These are phyloP conservation scores for Chytriomyces sp. DNA, from an alignment of 192 early-diverging fungal species.

Conservation along the genomic window DNA sequence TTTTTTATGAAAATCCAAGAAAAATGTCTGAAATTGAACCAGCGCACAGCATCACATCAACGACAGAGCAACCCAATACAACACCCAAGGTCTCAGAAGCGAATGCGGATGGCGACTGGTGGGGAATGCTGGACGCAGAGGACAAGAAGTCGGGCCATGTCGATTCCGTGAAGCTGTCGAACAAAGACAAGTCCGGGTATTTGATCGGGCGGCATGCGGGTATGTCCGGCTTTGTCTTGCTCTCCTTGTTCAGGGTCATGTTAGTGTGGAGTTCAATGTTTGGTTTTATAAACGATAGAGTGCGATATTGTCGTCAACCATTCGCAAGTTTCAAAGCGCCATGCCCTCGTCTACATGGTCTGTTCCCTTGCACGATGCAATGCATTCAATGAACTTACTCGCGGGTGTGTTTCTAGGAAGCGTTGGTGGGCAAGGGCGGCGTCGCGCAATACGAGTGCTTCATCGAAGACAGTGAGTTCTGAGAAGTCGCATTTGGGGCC, in stretches of 20 bases:
- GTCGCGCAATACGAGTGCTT: slow-evolving; percentile 20
- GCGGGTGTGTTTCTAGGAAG: slow-evolving; percentile 31
- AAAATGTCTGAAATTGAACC: too few relatives aligned
- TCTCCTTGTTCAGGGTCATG: background rate
- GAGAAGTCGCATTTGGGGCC: background rate
- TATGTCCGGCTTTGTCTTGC: background rate
- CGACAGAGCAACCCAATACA: too few relatives aligned
- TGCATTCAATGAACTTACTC: slow-evolving; percentile 2
- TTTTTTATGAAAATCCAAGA: too few relatives aligned
- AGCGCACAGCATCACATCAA: too few relatives aligned
- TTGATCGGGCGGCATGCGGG: slow-evolving; percentile 14
- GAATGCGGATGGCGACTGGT: background rate
- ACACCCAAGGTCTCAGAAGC: too few relatives aligned
- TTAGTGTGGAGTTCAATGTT: slow-evolving; percentile 32
- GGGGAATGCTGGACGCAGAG: background rate
- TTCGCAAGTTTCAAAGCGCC: slow-evolving; percentile 37
- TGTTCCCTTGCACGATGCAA: background rate
- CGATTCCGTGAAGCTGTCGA: background rate
- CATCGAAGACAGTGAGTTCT: slow-evolving; percentile 43
- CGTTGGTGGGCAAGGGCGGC: slow-evolving; percentile 6
- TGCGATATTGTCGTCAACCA: slow-evolving; percentile 40
- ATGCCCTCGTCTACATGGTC: slow-evolving; percentile 44
- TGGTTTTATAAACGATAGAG: slow-evolving; percentile 5
- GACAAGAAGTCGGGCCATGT: background rate
- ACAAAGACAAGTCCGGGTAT: slow-evolving; percentile 3